Conservation (phyloP, 2,329 filamentous ascomycete genomes). For the Fusarium setosum region DNA sequence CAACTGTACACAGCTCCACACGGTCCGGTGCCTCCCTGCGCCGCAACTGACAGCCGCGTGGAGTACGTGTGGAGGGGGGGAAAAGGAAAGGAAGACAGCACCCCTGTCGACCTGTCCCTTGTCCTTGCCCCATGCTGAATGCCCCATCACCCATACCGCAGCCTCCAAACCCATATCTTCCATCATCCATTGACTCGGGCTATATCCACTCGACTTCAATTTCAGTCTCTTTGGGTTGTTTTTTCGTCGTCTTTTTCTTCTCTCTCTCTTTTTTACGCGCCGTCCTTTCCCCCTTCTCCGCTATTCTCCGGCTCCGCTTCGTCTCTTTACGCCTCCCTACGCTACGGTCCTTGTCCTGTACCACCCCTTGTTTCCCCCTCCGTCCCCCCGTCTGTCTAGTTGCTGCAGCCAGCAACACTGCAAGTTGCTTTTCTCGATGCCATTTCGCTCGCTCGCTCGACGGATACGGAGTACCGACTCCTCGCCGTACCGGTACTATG, state of each 20-base stretch:
- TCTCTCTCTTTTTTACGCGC: background rate
- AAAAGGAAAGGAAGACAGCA: slow-evolving; percentile 25
- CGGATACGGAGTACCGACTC: too few relatives aligned
- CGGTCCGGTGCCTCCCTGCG: slow-evolving; percentile 24
- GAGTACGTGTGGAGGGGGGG: slow-evolving; percentile 17
- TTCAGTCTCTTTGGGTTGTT: background rate
- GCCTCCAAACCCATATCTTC: slow-evolving; percentile 22
- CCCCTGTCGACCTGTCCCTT: slow-evolving; percentile 34
- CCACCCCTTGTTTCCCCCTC: slow-evolving; percentile 33
- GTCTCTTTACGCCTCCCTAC: slow-evolving; percentile 22
- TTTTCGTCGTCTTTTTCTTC: background rate
- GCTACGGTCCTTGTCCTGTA: slow-evolving; percentile 30
- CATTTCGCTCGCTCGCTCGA: slow-evolving; percentile 4
- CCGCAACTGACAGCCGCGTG: slow-evolving; percentile 36
- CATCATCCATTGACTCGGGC: slow-evolving; percentile 29
- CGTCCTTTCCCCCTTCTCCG: slow-evolving; percentile 17
- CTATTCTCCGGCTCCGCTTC: slow-evolving; percentile 24
- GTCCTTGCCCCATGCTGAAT: slow-evolving; percentile 43
- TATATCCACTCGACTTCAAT: slow-evolving; percentile 15
- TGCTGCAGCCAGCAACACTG: slow-evolving; percentile 26
- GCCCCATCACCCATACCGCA: slow-evolving; percentile 36
- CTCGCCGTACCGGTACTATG: background rate
- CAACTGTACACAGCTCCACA: slow-evolving; percentile 4
- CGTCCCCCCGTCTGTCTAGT: slow-evolving; percentile 20
- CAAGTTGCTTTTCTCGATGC: slow-evolving; percentile 35